These are phyloP conservation scores for Leishmania gerbilli DNA, from an alignment of 208 protist genomes.

Conservation along the genomic window DNA sequence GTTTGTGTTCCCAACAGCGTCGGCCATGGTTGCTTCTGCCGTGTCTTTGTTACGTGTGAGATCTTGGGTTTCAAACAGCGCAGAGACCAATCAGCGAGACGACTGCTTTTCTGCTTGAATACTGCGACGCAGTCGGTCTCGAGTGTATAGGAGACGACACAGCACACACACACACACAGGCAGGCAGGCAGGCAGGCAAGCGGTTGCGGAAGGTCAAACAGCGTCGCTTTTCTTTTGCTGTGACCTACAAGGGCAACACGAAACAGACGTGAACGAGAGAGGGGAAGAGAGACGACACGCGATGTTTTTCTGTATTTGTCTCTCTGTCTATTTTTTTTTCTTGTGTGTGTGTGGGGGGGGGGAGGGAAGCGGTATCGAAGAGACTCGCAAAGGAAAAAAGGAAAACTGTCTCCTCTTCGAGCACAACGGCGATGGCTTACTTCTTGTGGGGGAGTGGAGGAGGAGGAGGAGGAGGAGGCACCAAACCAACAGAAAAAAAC, in stretches of 20 bases:
- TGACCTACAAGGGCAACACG: background rate
- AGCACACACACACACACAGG: background rate
- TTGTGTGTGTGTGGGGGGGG: too few relatives aligned
- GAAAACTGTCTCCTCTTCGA: background rate
- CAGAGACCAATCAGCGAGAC: background rate
- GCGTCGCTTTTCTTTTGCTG: background rate
- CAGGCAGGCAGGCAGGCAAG: too few relatives aligned
- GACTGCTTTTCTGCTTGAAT: background rate
- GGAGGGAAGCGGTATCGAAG: background rate
- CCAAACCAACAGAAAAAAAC: background rate
- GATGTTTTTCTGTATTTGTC: background rate
- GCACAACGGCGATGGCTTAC: background rate
- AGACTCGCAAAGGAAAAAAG: background rate
- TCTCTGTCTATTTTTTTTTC: background rate
- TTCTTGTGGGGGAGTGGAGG: background rate
- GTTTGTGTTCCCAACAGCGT: constrained; percentile 7
- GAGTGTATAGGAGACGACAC: background rate
- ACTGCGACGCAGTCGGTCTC: background rate
- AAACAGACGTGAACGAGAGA: background rate
- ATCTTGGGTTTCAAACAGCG: background rate
- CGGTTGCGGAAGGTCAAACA: background rate
- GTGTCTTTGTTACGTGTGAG: background rate
- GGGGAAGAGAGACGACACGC: background rate
- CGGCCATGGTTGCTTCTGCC: constrained; percentile 21
- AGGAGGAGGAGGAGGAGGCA: background rate